Evolutionary conservation across 2,329 filamentous ascomycete species (phyloP), one percentile per base, ranked within the genome.

Genomic region (Pseudohalonectria lignicola): DNA sequence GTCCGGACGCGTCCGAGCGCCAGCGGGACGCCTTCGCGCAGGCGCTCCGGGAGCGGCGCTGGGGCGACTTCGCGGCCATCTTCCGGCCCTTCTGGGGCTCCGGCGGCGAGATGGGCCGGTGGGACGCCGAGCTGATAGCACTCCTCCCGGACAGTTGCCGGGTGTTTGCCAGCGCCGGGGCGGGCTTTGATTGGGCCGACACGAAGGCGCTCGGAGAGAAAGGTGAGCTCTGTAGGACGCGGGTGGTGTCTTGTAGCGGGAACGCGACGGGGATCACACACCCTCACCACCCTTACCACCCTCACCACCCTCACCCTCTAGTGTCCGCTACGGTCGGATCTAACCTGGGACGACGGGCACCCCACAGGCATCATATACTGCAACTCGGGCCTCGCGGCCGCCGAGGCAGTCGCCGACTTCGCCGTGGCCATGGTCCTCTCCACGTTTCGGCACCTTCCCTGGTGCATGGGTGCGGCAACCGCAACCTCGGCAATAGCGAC

Each of bases 341-440:
- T n/a, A n/a, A n/a, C n/a, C n/a, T n/a, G n/a, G n/a, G n/a, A n/a
- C n/a, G 23, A 26, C 23, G 12, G 8, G 23, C 23, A 29, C 25
- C n/a, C 16, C 18, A 31, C 39, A 71, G 71, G 76, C 28, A 72
- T 83, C 44, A 59, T 80, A 37, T 86, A 86, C 59, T 86, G 81
- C 64, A 86, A 86, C 58, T 71, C 76, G 3, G 80, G 79, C 2
- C 68, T 76, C 2, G 79, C 81, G 0, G 79, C 79, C 26, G 78
- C 78, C 6, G 82, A 86, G 49, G 75, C 80, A 4, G 81, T 86
- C 2, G 80, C 81, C 36, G 82, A 86, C 54, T 75, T 82, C 43
- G 75, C 79, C 15, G 64, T 84, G 30, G 78, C 76, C 49, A 69
- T 82, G 47, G 73, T 86, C 47, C 71, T 87, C 36, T 71, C 73